Percentiles rank a stretch among this genome's conserved stretches.
Conservation (phyloP, 2,329 filamentous ascomycete species). For the Aspergillus sp. region DNA sequence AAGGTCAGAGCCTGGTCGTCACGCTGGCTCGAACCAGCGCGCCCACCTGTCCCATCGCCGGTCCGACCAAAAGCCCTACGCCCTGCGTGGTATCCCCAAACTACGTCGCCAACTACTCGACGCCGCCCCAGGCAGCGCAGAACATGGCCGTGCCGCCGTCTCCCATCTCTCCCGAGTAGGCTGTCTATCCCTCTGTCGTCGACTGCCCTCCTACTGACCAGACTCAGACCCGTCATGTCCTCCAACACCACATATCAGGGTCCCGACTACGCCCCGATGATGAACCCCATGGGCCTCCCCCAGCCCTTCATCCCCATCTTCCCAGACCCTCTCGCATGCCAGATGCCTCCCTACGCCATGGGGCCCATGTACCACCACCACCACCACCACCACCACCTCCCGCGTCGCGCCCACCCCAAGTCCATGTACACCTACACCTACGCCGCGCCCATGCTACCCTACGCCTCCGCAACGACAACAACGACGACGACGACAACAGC, state of each 20-base stretch:
- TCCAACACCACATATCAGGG: slow-evolving; percentile 21
- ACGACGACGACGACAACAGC: slow-evolving; percentile 8
- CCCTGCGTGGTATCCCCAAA: slow-evolving; percentile 24
- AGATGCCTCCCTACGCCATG: slow-evolving; percentile 14
- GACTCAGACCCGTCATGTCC: slow-evolving; percentile 20
- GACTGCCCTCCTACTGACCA: background rate
- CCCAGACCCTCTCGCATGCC: slow-evolving; percentile 21
- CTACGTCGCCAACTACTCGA: slow-evolving; percentile 33
- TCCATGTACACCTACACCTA: background rate
- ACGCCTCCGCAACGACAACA: slow-evolving; percentile 1
- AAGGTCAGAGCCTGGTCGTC: slow-evolving; percentile 43
- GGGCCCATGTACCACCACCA: slow-evolving; percentile 7
- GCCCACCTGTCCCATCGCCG: slow-evolving; percentile 42
- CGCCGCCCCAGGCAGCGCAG: slow-evolving; percentile 28
- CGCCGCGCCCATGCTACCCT: background rate
- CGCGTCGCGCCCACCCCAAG: slow-evolving; percentile 5
- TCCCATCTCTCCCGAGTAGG: slow-evolving; percentile 39
- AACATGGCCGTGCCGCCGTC: slow-evolving; percentile 33
- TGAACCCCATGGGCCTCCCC: slow-evolving; percentile 22
- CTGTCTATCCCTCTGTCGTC: too few species aligned
- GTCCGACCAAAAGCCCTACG: slow-evolving; percentile 39
- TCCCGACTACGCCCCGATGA: slow-evolving; percentile 26
- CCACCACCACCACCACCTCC: slow-evolving; percentile 8
- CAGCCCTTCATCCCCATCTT: slow-evolving; percentile 29
- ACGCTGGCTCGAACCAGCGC: slow-evolving; percentile 39